Evolutionary conservation across 1,139 yeast genomes (phyloP).

Genomic region (Yamadazyma buinensis): DNA sequence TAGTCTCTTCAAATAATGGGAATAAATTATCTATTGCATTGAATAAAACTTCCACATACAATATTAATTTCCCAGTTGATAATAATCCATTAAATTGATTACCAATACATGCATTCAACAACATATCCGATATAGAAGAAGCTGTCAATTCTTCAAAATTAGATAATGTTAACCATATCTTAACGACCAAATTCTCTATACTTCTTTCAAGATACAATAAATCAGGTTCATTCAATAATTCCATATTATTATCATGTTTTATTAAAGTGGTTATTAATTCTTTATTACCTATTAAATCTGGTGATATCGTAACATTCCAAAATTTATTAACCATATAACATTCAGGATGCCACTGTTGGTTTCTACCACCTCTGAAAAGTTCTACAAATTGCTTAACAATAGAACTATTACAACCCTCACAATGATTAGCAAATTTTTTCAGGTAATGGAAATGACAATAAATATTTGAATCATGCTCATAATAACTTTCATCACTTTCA

Average conservation of each 20-base stretch:
- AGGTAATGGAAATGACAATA: conserved; percentile 93
- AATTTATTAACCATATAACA: conserved; percentile 97
- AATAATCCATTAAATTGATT: conserved; percentile 67
- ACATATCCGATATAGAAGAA: conserved; percentile 87
- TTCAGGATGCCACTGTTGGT: conserved; percentile 99
- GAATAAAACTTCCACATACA: conserved; percentile 74
- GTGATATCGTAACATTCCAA: conserved; percentile 86
- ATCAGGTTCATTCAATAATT: conserved; percentile 2
- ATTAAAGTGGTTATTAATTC: neutral
- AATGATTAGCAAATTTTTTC: conserved; percentile 75
- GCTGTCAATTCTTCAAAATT: conserved; percentile 94
- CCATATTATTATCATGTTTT: conserved; percentile 3
- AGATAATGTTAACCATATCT: conserved; percentile 84
- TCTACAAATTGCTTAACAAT: conserved; percentile 94
- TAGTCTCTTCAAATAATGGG: neutral
- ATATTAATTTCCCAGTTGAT: conserved; percentile 70
- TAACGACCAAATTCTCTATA: conserved; percentile 66
- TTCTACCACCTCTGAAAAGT: conserved; percentile 85
- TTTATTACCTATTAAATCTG: conserved; percentile 55
- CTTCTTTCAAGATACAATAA: conserved; percentile 58
- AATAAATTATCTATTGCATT: conserved; percentile 59
- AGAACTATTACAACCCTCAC: conserved; percentile 92
- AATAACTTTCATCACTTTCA: conserved; percentile 89
- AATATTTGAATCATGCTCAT: conserved; percentile 78
- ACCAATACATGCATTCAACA: conserved; percentile 76